Conservation (phyloP, 257 asterid species). For the Misopates orontium region DNA sequence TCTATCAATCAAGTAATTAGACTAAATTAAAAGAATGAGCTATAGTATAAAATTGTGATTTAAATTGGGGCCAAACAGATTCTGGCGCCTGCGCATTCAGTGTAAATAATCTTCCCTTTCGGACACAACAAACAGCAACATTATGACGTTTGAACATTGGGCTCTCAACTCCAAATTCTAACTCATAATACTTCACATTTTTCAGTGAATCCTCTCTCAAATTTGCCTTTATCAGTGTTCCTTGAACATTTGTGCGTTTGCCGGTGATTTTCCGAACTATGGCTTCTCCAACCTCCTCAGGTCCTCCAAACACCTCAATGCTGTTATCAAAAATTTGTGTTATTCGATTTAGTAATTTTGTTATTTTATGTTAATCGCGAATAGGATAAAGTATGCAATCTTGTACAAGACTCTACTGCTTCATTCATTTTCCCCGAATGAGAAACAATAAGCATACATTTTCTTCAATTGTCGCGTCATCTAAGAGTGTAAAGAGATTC, state of each 20-base stretch:
- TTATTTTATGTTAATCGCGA: no score
- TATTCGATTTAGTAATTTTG: no score
- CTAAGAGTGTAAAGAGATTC: no score
- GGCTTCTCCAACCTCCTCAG: constrained; percentile 77
- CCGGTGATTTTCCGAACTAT: constrained; percentile 51
- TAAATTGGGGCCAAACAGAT: constrained; percentile 64
- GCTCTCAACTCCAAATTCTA: constrained; percentile 70
- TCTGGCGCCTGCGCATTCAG: constrained; percentile 81
- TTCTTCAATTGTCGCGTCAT: no score
- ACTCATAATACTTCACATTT: constrained; percentile 57
- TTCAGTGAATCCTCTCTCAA: constrained; percentile 51
- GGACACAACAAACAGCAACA: constrained; percentile 73
- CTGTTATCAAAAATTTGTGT: constrained; percentile 33
- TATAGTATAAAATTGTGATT: constrained; percentile 53
- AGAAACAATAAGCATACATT: no score
- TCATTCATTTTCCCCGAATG: no score
- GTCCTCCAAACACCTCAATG: constrained; percentile 83
- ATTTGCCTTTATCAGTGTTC: constrained; percentile 44
- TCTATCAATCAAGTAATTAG: background rate
- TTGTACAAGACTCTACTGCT: no score
- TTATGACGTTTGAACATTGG: constrained; percentile 63
- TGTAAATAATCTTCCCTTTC: constrained; percentile 61
- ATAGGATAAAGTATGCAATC: no score
- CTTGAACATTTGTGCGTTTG: constrained; percentile 47
- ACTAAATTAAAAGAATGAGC: constrained; percentile 58